Conservation (phyloP, 1,284 basidiomycete genomes). For the Sanghuangporus baumii region DNA sequence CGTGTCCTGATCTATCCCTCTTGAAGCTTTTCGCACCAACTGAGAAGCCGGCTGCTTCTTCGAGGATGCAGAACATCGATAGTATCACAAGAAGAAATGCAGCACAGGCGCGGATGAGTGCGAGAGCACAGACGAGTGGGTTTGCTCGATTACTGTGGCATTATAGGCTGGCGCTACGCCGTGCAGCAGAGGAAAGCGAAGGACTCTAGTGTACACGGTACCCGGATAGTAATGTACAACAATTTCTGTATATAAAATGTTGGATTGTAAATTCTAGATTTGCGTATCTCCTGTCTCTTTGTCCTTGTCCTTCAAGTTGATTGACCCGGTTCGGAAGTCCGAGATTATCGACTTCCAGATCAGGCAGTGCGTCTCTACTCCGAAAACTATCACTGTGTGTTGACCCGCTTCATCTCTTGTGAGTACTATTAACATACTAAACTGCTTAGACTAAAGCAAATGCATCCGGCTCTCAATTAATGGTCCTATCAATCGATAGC, state of each 20-base stretch:
- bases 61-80: constrained; percentile 45
- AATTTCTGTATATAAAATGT: no score
- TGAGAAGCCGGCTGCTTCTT: constrained; percentile 40
- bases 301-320: not conserved
- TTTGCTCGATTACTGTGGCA: constrained; percentile 32
- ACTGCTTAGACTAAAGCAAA: not conserved
- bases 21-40: constrained; percentile 67
- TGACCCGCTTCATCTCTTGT: not conserved
- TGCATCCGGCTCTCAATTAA: not conserved
- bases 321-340: not conserved
- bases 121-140: constrained; percentile 24
- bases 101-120: constrained; percentile 37
- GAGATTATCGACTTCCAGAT: not conserved
- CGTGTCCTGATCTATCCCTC: not conserved
- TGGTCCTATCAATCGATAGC: not conserved
- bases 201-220: no score
- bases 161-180: constrained; percentile 28
- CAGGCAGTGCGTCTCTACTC: not conserved
- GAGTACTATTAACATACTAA: not conserved
- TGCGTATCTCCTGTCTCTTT: no score
- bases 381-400: not conserved
- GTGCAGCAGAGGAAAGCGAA: constrained; percentile 7
- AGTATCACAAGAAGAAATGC: constrained; percentile 41
- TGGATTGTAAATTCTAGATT: no score
- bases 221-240: no score